These are phyloP conservation scores for Ceratobasidium papillatum DNA, from an alignment of 1,284 basidiomycete genomes.

Conservation along the genomic window DNA sequence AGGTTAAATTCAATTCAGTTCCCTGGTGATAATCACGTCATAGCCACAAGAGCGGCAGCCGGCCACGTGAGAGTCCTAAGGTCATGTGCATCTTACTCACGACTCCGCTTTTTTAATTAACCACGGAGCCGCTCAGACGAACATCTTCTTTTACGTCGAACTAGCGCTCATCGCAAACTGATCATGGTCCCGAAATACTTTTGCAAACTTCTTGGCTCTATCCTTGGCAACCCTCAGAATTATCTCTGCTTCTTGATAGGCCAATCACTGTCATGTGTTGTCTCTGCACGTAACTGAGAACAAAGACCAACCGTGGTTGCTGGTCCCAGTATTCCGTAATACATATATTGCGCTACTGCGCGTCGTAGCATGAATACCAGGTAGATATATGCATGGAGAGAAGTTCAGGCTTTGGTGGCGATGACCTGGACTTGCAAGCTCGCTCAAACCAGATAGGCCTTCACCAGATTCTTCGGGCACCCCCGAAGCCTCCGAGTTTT, in stretches of 20 bases:
- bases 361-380: too few relatives aligned
- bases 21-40: background rate
- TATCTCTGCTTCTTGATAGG: too few relatives aligned
- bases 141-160: background rate
- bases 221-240: background rate
- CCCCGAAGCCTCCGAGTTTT: too few relatives aligned
- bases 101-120: background rate
- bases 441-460: too few relatives aligned
- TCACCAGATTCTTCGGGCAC: too few relatives aligned
- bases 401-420: background rate
- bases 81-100: background rate
- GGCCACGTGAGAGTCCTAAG: background rate
- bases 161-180: too few relatives aligned
- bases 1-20: background rate
- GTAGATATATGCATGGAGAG: background rate
- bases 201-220: too few relatives aligned
- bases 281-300: background rate
- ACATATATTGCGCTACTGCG: too few relatives aligned
- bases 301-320: background rate
- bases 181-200: too few relatives aligned
- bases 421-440: background rate
- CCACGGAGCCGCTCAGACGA: background rate
- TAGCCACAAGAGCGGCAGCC: conserved; percentile 4
- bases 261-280: background rate
- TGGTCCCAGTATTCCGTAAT: too few relatives aligned